Evolutionary conservation across 2,329 filamentous ascomycete genomes (phyloP), one percentile per base, ranked within the genome.

Genomic region (Truncatella angustata): DNA sequence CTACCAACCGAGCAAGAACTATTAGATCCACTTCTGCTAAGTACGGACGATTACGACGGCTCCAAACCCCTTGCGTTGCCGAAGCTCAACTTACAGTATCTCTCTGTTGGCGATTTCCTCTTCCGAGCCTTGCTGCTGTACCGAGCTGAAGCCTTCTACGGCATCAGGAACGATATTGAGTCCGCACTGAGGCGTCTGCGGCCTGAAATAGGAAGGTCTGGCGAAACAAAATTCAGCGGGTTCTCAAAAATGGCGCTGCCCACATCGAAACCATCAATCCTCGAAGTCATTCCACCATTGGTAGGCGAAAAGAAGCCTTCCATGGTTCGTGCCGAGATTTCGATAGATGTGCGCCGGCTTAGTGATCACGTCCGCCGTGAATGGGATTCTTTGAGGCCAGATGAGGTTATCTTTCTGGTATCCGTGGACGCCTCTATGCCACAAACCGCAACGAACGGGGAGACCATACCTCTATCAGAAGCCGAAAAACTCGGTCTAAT

Each of bases 41-140:
- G 91, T 53, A 93, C 93, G 52, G 92, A 97, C 62, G 79, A 78
- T 6, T 97, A 97, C 62, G 87, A 96, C 67, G 92, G 92, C 23
- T 91, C 90, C 21, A 84, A 84, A 44, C 92, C 94, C 4, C 77
- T 99, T 53, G 90, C 94, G 3, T 84, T 99, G 39, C 94, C 94
- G 3, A 99, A 99, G 67, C 73, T 97, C 42, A 99, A 97, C 61
- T 75, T 99, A 24, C 94, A 99, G 65, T 99, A 99, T 69, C 78
- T 99, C 12, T 96, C 92, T 3, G 84, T 96, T 47, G 91, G 91
- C 3, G 94, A 99, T 69, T 99, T 99, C 62, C 73, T 99, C n/a
- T 99, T 92, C 91, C 84, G 95, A 56, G 91, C 93, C 0, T 87
- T 97, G 63, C 80, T 95, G 12, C 76, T 99, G 7, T 94, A 96